Evolutionary conservation across 768 basidiomycete genomes (phyloP), one percentile per base, ranked within the genome.

Genomic region (Sarcodon sp.): DNA sequence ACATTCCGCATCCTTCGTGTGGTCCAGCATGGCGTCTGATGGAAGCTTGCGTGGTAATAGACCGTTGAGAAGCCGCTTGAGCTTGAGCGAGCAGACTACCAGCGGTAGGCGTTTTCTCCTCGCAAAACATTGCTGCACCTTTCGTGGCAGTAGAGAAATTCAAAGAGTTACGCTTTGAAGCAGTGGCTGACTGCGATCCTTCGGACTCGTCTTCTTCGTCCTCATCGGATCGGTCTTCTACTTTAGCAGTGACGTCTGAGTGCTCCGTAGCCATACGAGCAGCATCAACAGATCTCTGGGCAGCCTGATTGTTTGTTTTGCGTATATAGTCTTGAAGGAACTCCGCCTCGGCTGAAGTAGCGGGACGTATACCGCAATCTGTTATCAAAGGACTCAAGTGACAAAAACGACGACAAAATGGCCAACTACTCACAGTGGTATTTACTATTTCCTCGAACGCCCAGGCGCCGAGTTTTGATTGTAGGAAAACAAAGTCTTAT

Each of bases 381-480:
- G 66, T 60, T 59, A 52, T 53, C 48, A 53, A 52, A 50, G 54
- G 50, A 52, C 55, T 54, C 51, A 51, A 55, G 55, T 46, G 31
- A 51, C 13, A 49, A 51, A 59, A 59, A 65, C 61, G 60, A 64
- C 48, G 47, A 51, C 58, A 57, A 60, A 57, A 50, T 37, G 36
- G 46, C 21, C 21, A 27, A 27, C 21, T 54, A 71, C 83, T 54
- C 54, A 90, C 88, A 94, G 66, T 93, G 90, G 67, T 94, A 94
- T 74, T 92, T 93, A 69, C 87, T 89, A 70, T 94, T 92, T 45
- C 91, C 91, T 66, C 92, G 71, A 50, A 89, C 89, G 51, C 92
- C 92, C 51, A 96, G 66, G 50, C 92, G 83, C 55, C 92, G 75
- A 45, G 92, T 94, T 76, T 91, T 93, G 74, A 96, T 92, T 53